Conservation (phyloP, 1,284 basidiomycete genomes). For the Coniophora puteana region DNA sequence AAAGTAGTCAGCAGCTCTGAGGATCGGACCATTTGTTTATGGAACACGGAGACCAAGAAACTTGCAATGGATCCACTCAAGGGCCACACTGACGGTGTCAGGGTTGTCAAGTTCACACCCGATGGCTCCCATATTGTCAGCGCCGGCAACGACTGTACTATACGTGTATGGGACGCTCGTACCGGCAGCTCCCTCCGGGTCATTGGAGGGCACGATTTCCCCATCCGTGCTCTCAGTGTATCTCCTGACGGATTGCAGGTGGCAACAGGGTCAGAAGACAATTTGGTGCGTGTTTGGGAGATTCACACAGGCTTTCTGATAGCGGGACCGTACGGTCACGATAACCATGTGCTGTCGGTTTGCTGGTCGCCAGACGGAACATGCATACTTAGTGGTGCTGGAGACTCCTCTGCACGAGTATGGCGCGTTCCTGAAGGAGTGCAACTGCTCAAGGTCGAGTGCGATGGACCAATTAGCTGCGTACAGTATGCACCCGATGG, state of each 20-base stretch:
- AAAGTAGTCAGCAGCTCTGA: too few relatives aligned
- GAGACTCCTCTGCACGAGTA: too few relatives aligned
- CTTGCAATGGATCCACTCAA: too few relatives aligned
- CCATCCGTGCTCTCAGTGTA: slow-evolving; percentile 1
- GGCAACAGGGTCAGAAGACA: slow-evolving; percentile 6
- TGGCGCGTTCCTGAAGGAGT: too few relatives aligned
- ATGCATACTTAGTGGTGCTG: too few relatives aligned
- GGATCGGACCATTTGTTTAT: too few relatives aligned
- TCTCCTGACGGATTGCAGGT: slow-evolving; percentile 5
- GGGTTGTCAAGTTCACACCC: slow-evolving; percentile 25
- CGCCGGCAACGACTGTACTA: neutral
- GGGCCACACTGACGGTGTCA: neutral
- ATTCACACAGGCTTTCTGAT: slow-evolving; percentile 2
- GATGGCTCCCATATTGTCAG: slow-evolving; percentile 17
- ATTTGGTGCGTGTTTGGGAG: neutral
- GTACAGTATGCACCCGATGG: slow-evolving; percentile 30
- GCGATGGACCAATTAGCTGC: too few relatives aligned
- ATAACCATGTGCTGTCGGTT: slow-evolving; percentile 25
- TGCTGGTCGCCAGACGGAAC: too few relatives aligned
- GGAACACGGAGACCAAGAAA: too few relatives aligned
- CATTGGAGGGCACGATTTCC: neutral
- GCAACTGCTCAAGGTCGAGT: too few relatives aligned
- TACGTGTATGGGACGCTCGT: neutral
- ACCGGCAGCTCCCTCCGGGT: neutral
- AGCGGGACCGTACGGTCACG: too few relatives aligned